Evolutionary conservation across 2,329 filamentous ascomycete species (phyloP), one percentile per base, ranked within the genome.

Genomic region (Leptosphaerulina australis): DNA sequence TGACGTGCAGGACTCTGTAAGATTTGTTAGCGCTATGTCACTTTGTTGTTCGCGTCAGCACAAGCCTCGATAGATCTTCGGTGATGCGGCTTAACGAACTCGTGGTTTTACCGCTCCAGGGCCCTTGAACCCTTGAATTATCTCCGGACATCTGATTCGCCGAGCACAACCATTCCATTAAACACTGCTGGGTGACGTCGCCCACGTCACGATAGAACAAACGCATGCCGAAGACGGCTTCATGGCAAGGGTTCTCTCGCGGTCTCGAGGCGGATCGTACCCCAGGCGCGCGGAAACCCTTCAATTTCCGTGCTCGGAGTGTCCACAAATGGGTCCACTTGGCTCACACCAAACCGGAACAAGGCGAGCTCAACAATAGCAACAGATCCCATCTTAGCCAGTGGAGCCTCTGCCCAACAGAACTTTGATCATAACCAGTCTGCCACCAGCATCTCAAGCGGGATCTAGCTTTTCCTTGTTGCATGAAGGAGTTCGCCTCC

Each of bases 241-340:
- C 29, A 34, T 14, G 21, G 18, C 26, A 47, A 38, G 34, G 21
- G 24, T 40, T 20, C 11, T 31, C 21, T 37, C 22, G 34, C 35
- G 14, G 30, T 26, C 39, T 25, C 35, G 17, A 34, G 28, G 28
- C 20, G 30, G 33, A 35, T 40, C 39, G 26, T 34, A 49, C 48
- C 41, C 47, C 44, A 50, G 31, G 31, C 38, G 45, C 34, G 38
- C 36, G 47, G 44, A 45, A 44, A 31, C 25, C 46, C 50, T 47
- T 53, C 45, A 43, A 37, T 43, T 49, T 52, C 50, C 46, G 36
- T 37, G 45, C 54, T 50, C 36, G 44, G 50, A 48, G 33, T 30
- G 50, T 44, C 60, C 59, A 55, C 48, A 34, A n/a, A 31, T 30
- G 52, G 53, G 51, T 58, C 60, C 60, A 63, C 59, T 36, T 43